phyloP scores from a whole-genome alignment of 129 eudicot genomes.

The Centella asiatica region DNA sequence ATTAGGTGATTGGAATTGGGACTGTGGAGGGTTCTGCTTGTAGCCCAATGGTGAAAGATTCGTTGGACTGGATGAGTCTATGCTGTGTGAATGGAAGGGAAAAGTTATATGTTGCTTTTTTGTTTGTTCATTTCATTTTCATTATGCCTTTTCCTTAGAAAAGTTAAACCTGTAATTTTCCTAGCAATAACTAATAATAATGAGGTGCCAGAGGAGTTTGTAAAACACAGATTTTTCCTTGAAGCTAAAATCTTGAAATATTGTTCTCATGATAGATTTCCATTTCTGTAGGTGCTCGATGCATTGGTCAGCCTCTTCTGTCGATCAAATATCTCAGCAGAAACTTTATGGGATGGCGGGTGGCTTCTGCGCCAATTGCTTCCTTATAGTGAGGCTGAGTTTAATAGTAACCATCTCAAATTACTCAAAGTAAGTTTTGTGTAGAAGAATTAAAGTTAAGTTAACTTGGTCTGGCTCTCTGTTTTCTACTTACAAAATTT shows the following conservation, averaged over 20 bases:
- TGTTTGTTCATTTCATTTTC: neutral
- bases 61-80: neutral
- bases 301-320: constrained; percentile 88
- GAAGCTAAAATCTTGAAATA: neutral
- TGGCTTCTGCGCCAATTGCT: constrained; percentile 96
- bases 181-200: neutral
- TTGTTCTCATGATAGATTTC: neutral
- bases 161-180: neutral
- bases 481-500: neutral
- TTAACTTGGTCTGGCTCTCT: neutral
- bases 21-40: neutral
- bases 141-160: neutral
- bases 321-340: constrained; percentile 85
- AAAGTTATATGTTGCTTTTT: neutral
- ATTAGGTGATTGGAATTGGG: no score
- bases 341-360: constrained; percentile 93
- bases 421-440: constrained; percentile 49
- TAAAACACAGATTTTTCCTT: neutral
- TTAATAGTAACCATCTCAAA: constrained; percentile 55
- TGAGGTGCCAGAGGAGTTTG: neutral
- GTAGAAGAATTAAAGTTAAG: neutral
- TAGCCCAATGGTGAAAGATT: neutral
- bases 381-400: constrained; percentile 81
- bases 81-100: no score
- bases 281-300: constrained; percentile 68